These are phyloP conservation scores for Aureobasidium pullulans DNA, from an alignment of 2,329 filamentous ascomycete genomes.

Conservation along the genomic window DNA sequence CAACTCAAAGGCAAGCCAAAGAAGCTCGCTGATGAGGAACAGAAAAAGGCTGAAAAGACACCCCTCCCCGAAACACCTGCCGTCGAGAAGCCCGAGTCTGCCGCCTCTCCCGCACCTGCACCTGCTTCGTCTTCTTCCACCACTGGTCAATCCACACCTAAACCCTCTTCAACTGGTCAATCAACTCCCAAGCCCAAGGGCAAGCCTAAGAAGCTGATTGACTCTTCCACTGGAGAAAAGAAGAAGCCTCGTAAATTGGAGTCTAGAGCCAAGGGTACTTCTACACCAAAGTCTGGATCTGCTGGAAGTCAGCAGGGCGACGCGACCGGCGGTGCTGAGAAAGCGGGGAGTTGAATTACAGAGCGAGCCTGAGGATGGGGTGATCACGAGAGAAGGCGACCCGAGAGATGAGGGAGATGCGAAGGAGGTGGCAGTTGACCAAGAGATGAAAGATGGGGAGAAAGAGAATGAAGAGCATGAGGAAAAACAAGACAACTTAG, in stretches of 20 bases:
- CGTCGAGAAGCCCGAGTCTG: background rate
- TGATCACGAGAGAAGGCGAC: background rate
- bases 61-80: background rate
- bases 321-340: background rate
- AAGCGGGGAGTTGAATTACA: slow-evolving; percentile 11
- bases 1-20: background rate
- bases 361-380: background rate
- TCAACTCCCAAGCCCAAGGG: background rate
- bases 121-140: background rate
- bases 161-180: background rate
- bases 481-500: no score
- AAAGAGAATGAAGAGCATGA: background rate
- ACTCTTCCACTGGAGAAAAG: slow-evolving; percentile 7
- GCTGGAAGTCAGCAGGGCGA: background rate
- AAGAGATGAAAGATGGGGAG: background rate
- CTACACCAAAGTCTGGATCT: background rate
- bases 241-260: slow-evolving; percentile 11
- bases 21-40: slow-evolving; percentile 4
- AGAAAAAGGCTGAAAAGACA: slow-evolving; percentile 4
- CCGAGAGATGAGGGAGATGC: background rate
- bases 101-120: background rate
- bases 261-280: background rate
- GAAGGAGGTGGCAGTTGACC: background rate
- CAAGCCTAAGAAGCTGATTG: slow-evolving; percentile 11
- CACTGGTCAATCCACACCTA: background rate